Base-by-base conservation (phyloP, 805 yeast species). In the Candida railenensis region DNA sequence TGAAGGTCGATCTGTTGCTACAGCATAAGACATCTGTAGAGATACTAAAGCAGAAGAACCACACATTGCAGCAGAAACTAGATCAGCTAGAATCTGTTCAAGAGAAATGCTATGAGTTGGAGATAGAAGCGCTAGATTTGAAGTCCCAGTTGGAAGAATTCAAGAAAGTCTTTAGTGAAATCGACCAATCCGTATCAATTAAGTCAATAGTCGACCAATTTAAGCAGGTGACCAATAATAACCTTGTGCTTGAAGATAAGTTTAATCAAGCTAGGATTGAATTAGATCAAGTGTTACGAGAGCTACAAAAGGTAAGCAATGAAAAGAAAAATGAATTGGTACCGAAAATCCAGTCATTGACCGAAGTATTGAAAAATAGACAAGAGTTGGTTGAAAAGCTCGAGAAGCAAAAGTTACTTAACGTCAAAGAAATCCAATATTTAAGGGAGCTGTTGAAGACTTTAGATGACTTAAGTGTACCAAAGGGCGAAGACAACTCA, bases 401-500 rank as follows among this genome's bases (percentile, higher is more conserved):
- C 4, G 79, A 80, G 42, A 75, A 77, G 44, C 83, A 82, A 47
- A 73, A 73, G 43, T 56, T 67, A 2, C 64, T 85, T 37, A 76
- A 83, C n/a, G 55, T 67, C 20, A 80, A 78, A 50, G 91, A 86
- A 56, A 74, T 82, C 22, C 78, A 73, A 45, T 73, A 82, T 47
- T 63, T 86, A 44, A 69, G 86, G 48, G 71, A 71, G 36, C 84
- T 82, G 60, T 58, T 85, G 43, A 76, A 81, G 45, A 74, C 73
- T 25, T 58, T 78, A 40, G 83, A 79, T 48, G 56, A 56, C 11
- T 42, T 63, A 34, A 59, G 59, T 18, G 52, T 48, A 42, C 22
- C 21, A 14, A 16, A 16, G 14, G 22, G 21, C 7, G 38, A 45
- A 46, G 4, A 51, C 40, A 22, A 52, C 44, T 40, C 61, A 39